Percentiles rank a stretch among this genome's conserved stretches.
Conservation (phyloP, 2,329 filamentous ascomycete genomes). For the Mycocentrospora acerina region DNA sequence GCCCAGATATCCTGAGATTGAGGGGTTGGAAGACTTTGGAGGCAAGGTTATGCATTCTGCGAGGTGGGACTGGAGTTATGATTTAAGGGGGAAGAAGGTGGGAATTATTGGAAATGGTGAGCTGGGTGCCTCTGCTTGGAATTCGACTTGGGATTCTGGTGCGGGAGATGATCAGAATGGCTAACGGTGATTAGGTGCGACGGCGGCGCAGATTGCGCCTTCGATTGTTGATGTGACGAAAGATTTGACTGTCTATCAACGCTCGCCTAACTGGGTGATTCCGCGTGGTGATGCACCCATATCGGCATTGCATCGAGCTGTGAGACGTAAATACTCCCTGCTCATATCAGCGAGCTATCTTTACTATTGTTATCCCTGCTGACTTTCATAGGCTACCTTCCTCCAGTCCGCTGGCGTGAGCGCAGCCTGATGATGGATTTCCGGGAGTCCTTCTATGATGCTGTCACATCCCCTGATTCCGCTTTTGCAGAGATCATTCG, state of each 20-base stretch:
- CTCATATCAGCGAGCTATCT: too few relatives aligned
- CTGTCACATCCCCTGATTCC: constrained; percentile 47
- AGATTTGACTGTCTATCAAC: constrained; percentile 57
- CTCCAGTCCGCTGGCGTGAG: constrained; percentile 53
- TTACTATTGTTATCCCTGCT: too few relatives aligned
- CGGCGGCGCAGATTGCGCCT: constrained; percentile 60
- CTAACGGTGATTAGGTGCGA: constrained; percentile 47
- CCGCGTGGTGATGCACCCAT: constrained; percentile 55
- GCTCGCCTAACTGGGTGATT: constrained; percentile 61
- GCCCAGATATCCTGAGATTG: constrained; percentile 53
- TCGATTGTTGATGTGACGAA: constrained; percentile 55
- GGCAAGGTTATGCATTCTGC: constrained; percentile 60
- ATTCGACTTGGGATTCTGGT: too few relatives aligned
- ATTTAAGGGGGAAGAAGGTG: constrained; percentile 56
- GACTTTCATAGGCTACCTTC: constrained; percentile 43
- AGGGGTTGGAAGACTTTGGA: constrained; percentile 51
- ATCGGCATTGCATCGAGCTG: constrained; percentile 42
- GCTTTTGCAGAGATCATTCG: constrained; percentile 46
- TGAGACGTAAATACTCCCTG: constrained; percentile 38
- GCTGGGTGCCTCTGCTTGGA: constrained; percentile 1
- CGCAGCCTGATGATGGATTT: constrained; percentile 57
- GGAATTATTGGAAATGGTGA: constrained; percentile 61
- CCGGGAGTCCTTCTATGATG: constrained; percentile 52
- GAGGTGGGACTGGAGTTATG: constrained; percentile 62
- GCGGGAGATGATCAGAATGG: too few relatives aligned